Conservation (phyloP, 2,329 filamentous ascomycete genomes). For the Huntiella decipiens region DNA sequence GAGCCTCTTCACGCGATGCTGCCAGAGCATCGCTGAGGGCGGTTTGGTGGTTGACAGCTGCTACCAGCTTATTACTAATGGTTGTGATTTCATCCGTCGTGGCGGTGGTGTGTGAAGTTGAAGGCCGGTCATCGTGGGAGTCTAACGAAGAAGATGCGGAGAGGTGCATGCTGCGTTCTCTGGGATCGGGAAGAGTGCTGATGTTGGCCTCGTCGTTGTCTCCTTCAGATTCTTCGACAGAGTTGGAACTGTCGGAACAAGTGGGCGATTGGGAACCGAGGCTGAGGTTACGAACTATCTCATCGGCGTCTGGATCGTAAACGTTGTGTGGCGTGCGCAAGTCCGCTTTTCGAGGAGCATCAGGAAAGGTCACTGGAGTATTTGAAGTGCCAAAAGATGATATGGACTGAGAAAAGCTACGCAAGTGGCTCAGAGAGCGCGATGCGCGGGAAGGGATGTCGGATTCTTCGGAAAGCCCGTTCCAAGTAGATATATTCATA, state of each 20-base stretch:
- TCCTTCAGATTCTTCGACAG: background rate
- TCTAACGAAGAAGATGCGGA: constrained; percentile 13
- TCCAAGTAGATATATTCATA: constrained; percentile 34
- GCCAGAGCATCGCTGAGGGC: constrained; percentile 75
- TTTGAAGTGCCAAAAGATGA: constrained; percentile 2
- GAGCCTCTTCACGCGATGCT: constrained; percentile 65
- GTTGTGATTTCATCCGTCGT: constrained; percentile 57
- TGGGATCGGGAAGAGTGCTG: constrained; percentile 50
- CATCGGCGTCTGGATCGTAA: constrained; percentile 10
- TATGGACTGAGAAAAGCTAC: constrained; percentile 9
- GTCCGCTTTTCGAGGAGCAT: constrained; percentile 2
- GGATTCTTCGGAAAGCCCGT: constrained; percentile 20
- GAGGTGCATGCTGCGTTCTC: constrained; percentile 31
- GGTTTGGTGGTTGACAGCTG: constrained; percentile 93
- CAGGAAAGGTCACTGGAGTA: constrained; percentile 1
- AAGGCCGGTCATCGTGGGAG: background rate
- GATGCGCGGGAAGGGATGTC: constrained; percentile 7
- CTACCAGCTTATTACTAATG: constrained; percentile 87
- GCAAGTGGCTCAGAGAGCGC: constrained; percentile 8
- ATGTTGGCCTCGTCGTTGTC: constrained; percentile 37
- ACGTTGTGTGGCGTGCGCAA: constrained; percentile 8
- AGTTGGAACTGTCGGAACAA: constrained; percentile 2
- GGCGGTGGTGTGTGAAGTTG: background rate
- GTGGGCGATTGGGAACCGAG: background rate
- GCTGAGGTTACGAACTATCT: background rate